Conservation (phyloP, 257 asterid genomes). For the Gynochthodes officinalis region DNA sequence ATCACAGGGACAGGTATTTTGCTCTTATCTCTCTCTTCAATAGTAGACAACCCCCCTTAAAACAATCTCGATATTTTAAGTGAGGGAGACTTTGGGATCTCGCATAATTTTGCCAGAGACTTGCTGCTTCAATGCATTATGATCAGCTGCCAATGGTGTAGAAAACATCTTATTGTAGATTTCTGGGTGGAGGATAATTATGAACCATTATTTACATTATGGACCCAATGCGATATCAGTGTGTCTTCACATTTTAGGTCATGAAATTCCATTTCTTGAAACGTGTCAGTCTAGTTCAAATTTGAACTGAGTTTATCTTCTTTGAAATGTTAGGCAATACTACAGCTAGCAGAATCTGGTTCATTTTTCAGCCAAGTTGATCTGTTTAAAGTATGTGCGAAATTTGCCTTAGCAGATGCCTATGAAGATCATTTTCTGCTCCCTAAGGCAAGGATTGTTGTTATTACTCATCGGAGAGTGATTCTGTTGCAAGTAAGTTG, state of each 20-base stretch:
- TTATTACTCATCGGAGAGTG: constrained; percentile 85
- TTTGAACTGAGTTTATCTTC: constrained; percentile 4
- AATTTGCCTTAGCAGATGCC: constrained; percentile 91
- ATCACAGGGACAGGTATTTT: constrained; percentile 91
- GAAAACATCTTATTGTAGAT: background rate
- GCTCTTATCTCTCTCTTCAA: background rate
- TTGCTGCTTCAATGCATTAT: background rate
- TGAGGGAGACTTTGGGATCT: background rate
- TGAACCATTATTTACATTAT: background rate
- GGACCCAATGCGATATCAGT: background rate
- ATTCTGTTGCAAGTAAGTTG: constrained; percentile 74
- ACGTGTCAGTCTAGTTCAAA: background rate
- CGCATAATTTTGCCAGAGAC: background rate
- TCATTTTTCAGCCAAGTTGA: constrained; percentile 91
- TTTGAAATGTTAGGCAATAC: constrained; percentile 54
- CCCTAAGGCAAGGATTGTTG: constrained; percentile 81
- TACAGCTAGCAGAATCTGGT: constrained; percentile 91
- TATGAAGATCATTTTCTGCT: constrained; percentile 87
- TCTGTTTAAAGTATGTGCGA: constrained; percentile 93
- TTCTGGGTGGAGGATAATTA: background rate
- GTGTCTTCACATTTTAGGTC: background rate
- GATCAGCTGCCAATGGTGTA: background rate
- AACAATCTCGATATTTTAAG: background rate
- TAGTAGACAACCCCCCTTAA: too few relatives aligned
- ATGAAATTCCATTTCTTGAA: constrained; percentile 1